Evolutionary conservation across 495 filamentous ascomycete genomes (phyloP).

Genomic region (Penicillium fimorum): DNA sequence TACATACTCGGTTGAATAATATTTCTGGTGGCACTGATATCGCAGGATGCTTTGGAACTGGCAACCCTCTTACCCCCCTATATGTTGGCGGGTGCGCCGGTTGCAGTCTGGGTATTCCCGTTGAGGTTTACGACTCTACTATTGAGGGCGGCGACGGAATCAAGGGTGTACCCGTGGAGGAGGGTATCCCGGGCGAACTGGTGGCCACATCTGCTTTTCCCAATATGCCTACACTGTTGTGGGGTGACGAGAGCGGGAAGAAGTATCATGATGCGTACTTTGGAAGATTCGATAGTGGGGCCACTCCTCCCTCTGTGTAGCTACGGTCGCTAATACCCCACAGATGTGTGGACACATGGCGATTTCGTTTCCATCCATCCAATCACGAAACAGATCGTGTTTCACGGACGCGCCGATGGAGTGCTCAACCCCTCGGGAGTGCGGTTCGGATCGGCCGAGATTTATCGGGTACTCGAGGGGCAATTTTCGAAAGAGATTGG

Average conservation of each 20-base stretch:
- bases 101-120: constrained; percentile 58
- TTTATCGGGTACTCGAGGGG: constrained; percentile 71
- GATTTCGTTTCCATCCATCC: constrained; percentile 75
- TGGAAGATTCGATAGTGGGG: constrained; percentile 56
- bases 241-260: constrained; percentile 55
- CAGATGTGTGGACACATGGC: constrained; percentile 75
- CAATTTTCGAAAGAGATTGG: constrained; percentile 58
- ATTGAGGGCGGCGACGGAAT: constrained; percentile 53
- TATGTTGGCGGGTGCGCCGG: constrained; percentile 71
- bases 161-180: constrained; percentile 50
- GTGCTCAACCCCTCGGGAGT: constrained; percentile 78
- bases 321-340: background rate
- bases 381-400: constrained; percentile 58
- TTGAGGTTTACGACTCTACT: constrained; percentile 63
- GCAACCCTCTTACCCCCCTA: constrained; percentile 68
- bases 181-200: constrained; percentile 70
- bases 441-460: constrained; percentile 74
- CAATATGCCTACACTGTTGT: constrained; percentile 71
- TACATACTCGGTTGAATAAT: constrained; percentile 62
- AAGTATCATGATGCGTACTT: constrained; percentile 73
- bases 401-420: constrained; percentile 74
- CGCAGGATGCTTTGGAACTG: constrained; percentile 65
- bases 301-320: background rate
- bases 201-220: constrained; percentile 68
- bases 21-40: constrained; percentile 79